Base-by-base conservation (phyloP, 1,284 basidiomycete species). In the Cryptococcus sp. region DNA sequence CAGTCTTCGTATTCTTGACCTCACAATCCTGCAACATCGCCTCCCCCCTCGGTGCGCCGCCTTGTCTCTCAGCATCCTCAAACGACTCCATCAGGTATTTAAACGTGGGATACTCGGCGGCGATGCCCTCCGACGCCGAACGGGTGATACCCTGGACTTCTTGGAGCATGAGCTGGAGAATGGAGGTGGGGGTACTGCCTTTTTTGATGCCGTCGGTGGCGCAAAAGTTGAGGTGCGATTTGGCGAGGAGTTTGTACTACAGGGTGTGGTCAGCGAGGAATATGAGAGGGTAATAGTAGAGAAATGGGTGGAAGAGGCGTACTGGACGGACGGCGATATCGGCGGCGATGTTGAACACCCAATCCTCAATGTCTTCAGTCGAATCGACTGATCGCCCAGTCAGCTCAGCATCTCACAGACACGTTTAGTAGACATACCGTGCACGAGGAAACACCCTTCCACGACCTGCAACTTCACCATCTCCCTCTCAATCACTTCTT, bases 311-410 rank as follows among this genome's bases (percentile, higher is more conserved):
- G n/a, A n/a, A 20, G 9, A 45, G 3, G 64, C 72, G 52, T 55
- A 77, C 76, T 0, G 76, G 77, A 35, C 75, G 67, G 4, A 75
- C 46, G 2, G 77, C 77, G 3, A 78, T 57, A 54, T 78, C 77
- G 1, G 68, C 75, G 1, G 73, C 65, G 13, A 77, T 65, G 48
- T 77, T 78, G 59, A 66, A 74, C 3, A 78, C 55, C 74, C 73
- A 77, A 53, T 73, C 73, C 52, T 75, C 71, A 21, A 77, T 62
- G 36, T 77, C 76, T 40, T 72, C 72, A 3, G 73, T 73, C 46
- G 67, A 71, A 28, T 78, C 76, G 7, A 77, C 77, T 78, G 38
- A 4, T 18, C 12, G 9, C 33, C 18, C 49, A 21, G 37, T 49
- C 46, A 49, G 37, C 23, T 13, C 13, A 35, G 11, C 20, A 24